Percentiles rank a stretch among this genome's conserved stretches.
These are phyloP conservation scores for Blastomyces percursus DNA, from an alignment of 2,329 filamentous ascomycete species.

Conservation along the genomic window DNA sequence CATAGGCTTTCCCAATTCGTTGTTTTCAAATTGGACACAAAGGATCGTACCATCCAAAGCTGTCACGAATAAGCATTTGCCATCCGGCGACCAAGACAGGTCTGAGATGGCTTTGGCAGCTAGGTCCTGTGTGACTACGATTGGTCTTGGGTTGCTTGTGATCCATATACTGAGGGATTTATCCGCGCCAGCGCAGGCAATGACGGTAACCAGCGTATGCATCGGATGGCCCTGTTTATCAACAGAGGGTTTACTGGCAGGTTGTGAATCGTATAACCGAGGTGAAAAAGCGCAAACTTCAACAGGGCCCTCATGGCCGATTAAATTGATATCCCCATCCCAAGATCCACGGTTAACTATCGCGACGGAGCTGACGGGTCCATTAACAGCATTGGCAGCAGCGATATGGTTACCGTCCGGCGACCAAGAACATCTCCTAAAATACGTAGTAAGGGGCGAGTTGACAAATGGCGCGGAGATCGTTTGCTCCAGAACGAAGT, in stretches of 20 bases:
- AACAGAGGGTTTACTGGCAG: constrained; percentile 40
- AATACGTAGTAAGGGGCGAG: constrained; percentile 92
- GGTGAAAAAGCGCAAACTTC: constrained; percentile 98
- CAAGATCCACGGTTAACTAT: constrained; percentile 87
- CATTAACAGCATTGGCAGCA: constrained; percentile 92
- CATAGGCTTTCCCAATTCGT: constrained; percentile 82
- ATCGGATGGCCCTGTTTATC: constrained; percentile 32
- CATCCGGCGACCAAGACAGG: constrained; percentile 86
- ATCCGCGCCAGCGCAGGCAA: constrained; percentile 92
- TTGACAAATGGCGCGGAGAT: constrained; percentile 79
- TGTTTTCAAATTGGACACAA: constrained; percentile 67
- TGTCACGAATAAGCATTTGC: constrained; percentile 71
- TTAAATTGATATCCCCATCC: constrained; percentile 95
- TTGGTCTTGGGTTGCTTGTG: constrained; percentile 81
- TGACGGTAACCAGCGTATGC: constrained; percentile 65
- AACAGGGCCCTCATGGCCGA: constrained; percentile 91
- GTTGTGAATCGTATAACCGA: constrained; percentile 67
- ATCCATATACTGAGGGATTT: constrained; percentile 97
- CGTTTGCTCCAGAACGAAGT: constrained; percentile 89
- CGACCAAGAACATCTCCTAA: constrained; percentile 92
- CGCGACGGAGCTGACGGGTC: constrained; percentile 90
- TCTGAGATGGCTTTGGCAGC: constrained; percentile 88
- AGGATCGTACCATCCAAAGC: constrained; percentile 86
- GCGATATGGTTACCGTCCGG: constrained; percentile 96
- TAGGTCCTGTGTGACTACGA: constrained; percentile 82